Evolutionary conservation across 139 green algal genomes (phyloP).

Genomic region (Micractinium sp.): DNA sequence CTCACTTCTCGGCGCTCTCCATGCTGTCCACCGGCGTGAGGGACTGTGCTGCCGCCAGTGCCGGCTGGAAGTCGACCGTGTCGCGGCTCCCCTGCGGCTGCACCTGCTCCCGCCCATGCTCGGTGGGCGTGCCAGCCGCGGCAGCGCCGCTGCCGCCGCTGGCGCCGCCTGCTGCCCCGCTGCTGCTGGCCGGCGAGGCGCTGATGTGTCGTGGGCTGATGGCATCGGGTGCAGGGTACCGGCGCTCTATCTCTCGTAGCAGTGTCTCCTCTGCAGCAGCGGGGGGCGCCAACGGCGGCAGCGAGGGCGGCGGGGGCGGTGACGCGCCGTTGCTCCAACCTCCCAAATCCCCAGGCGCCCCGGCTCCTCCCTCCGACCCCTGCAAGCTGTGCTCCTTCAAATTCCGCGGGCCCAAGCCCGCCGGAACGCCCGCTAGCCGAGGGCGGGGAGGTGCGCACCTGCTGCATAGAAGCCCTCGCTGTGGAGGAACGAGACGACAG

Average conservation of each 20-base stretch:
- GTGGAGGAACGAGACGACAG: conserved; percentile 62
- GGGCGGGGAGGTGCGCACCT: neutral
- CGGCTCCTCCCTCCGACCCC: no score
- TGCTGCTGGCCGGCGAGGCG: neutral
- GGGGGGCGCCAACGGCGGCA: neutral
- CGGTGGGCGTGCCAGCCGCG: conserved; percentile 25
- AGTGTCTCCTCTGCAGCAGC: conserved; percentile 52
- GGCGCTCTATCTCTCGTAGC: conserved; percentile 57
- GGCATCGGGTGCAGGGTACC: conserved; percentile 37
- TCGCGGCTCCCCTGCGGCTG: neutral
- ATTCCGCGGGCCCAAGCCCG: no score
- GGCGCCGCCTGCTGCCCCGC: neutral
- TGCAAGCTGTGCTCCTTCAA: no score
- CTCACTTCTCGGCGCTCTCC: conserved; percentile 46
- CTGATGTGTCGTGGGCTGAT: conserved; percentile 13
- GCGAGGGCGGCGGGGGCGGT: no score
- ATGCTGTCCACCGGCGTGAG: conserved; percentile 13
- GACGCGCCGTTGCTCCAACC: no score
- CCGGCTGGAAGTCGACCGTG: conserved; percentile 16
- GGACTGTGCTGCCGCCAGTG: neutral
- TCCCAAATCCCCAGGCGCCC: no score
- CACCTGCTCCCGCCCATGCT: neutral
- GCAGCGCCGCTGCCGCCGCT: conserved; percentile 10
- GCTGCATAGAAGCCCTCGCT: conserved; percentile 60
- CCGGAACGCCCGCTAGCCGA: no score